A percentile compares a stretch with the other conserved stretches of the same genome.
Conservation (phyloP, 2,329 filamentous ascomycete genomes). For the Chrysoporthe puriensis region DNA sequence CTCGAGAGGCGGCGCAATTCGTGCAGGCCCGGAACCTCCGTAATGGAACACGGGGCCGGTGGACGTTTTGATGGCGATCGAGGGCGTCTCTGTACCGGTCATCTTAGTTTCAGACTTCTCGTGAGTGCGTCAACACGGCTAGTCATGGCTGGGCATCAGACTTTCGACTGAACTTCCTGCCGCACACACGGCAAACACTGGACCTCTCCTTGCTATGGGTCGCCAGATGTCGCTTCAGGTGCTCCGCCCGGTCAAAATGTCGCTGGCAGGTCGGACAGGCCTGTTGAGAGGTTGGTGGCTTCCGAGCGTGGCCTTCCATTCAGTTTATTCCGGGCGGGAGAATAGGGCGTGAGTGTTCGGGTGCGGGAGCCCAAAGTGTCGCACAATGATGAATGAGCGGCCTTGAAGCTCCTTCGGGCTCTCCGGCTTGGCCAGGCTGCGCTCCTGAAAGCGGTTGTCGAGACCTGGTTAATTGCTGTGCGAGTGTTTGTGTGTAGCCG, state of each 20-base stretch:
- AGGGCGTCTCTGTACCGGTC: slow-evolving; percentile 14
- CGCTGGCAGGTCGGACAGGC: slow-evolving; percentile 18
- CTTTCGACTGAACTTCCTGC: slow-evolving; percentile 24
- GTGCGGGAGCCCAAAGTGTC: neutral
- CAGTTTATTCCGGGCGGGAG: neutral
- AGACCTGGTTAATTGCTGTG: neutral
- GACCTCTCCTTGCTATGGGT: slow-evolving; percentile 23
- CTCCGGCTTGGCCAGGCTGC: neutral
- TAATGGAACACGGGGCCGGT: slow-evolving; percentile 14
- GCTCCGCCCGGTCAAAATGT: slow-evolving; percentile 20
- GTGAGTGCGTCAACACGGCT: too few relatives aligned
- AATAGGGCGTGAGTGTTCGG: too few relatives aligned
- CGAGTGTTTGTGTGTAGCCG: too few relatives aligned
- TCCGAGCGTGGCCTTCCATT: slow-evolving; percentile 18
- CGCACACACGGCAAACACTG: slow-evolving; percentile 18
- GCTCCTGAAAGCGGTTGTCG: neutral
- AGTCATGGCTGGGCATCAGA: neutral
- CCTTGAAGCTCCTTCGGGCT: neutral
- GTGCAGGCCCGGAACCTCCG: slow-evolving; percentile 23
- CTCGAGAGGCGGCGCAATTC: slow-evolving; percentile 20
- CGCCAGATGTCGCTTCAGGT: slow-evolving; percentile 20
- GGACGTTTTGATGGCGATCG: slow-evolving; percentile 17
- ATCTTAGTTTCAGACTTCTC: slow-evolving; percentile 1
- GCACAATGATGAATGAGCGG: neutral
- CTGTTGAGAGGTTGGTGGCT: slow-evolving; percentile 7